Percentiles rank a stretch among this genome's conserved stretches.
Evolutionary conservation across 2,329 filamentous ascomycete species (phyloP).

Genomic region (Penicillium sp.): DNA sequence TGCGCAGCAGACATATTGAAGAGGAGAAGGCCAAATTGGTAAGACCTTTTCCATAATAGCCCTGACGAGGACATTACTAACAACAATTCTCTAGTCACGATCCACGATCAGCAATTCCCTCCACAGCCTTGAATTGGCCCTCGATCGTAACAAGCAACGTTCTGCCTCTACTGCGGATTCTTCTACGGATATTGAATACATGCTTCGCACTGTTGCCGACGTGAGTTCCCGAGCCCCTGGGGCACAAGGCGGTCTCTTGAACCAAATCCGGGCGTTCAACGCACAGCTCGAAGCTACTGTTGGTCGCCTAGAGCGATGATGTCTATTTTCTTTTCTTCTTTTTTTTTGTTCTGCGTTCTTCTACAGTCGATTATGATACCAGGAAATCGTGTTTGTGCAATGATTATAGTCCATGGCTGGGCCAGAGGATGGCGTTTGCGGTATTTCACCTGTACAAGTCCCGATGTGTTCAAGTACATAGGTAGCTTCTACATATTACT

Average conservation of each 20-base stretch:
- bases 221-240: conserved; percentile 43
- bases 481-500: background rate
- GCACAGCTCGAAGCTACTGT: conserved; percentile 42
- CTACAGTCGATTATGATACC: conserved; percentile 9
- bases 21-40: conserved; percentile 41
- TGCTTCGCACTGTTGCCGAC: conserved; percentile 43
- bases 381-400: background rate
- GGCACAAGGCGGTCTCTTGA: conserved; percentile 42
- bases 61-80: conserved; percentile 9
- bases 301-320: conserved; percentile 28
- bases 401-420: conserved; percentile 1
- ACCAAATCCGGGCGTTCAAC: conserved; percentile 46
- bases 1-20: conserved; percentile 44
- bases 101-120: conserved; percentile 45
- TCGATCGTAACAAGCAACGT: conserved; percentile 39
- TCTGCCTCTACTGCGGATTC: conserved; percentile 23
- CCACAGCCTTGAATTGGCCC: conserved; percentile 43
- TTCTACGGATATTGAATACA: conserved; percentile 43
- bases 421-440: conserved; percentile 4
- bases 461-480: background rate
- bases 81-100: conserved; percentile 32
- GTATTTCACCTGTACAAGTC: background rate
- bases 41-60: conserved; percentile 9
- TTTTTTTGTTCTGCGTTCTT: background rate
- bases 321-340: conserved; percentile 3